Percentiles rank a stretch among this genome's conserved stretches.
Evolutionary conservation across 768 basidiomycete genomes (phyloP).

Genomic region (Amanita subjunquillea): DNA sequence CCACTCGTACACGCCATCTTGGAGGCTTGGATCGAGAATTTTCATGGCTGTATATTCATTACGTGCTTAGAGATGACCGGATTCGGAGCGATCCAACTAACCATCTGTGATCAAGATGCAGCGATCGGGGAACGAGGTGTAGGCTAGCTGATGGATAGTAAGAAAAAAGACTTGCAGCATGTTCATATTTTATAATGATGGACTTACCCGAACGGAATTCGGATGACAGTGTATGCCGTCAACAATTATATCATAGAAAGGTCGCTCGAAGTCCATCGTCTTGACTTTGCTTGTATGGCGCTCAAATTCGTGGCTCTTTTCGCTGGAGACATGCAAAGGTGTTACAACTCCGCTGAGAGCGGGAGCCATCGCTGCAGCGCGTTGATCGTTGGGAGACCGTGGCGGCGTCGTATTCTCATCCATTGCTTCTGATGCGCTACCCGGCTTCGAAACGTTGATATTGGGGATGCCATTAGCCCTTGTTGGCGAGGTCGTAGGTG

Average conservation of each 20-base stretch:
- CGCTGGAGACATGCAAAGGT: slow-evolving; percentile 25
- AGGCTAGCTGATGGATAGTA: slow-evolving; percentile 50
- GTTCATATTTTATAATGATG: neutral
- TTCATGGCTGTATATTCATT: slow-evolving; percentile 51
- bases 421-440: slow-evolving; percentile 45
- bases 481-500: slow-evolving; percentile 15
- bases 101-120: slow-evolving; percentile 89
- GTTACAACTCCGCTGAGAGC: neutral
- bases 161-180: neutral
- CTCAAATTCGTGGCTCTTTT: slow-evolving; percentile 17
- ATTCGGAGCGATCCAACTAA: slow-evolving; percentile 19
- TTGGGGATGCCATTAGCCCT: neutral
- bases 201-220: slow-evolving; percentile 72
- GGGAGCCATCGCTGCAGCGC: neutral
- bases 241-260: slow-evolving; percentile 84
- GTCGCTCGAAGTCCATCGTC: slow-evolving; percentile 46
- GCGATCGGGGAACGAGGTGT: slow-evolving; percentile 72
- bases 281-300: slow-evolving; percentile 21
- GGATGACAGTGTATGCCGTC: slow-evolving; percentile 91
- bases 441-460: neutral
- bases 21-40: slow-evolving; percentile 74
- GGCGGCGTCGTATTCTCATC: slow-evolving; percentile 50
- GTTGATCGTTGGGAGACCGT: slow-evolving; percentile 27
- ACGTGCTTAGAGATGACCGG: neutral
- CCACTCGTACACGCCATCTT: slow-evolving; percentile 84